phyloP scores from a whole-genome alignment of 176 grass and related monocot genomes.

The Dactylis glomerata region DNA sequence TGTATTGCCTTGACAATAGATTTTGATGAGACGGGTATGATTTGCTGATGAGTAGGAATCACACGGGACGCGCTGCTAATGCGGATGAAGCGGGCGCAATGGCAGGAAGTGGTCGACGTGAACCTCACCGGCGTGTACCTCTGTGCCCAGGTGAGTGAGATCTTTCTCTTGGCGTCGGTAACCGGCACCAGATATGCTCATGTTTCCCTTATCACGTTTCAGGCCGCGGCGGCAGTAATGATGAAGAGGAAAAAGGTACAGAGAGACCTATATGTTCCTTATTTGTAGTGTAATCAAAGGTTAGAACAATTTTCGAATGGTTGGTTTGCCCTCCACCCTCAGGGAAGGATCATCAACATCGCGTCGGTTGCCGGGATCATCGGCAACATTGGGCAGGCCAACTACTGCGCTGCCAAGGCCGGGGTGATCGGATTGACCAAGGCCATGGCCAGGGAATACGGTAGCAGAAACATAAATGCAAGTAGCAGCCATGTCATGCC shows the following conservation, averaged over 20 bases:
- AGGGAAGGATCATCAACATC: slow-evolving; percentile 93
- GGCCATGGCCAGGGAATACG: slow-evolving; percentile 86
- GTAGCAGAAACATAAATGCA: slow-evolving; percentile 90
- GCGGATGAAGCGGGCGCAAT: slow-evolving; percentile 91
- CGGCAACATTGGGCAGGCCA: slow-evolving; percentile 79
- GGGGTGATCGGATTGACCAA: slow-evolving; percentile 95
- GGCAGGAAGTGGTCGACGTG: slow-evolving; percentile 96
- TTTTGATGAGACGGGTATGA: background rate
- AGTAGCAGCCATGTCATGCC: slow-evolving; percentile 14
- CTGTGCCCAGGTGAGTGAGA: slow-evolving; percentile 62
- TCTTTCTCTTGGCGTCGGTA: background rate
- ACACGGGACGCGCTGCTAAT: slow-evolving; percentile 85
- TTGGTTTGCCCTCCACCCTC: background rate
- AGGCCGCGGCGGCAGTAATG: slow-evolving; percentile 81
- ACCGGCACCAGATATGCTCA: background rate
- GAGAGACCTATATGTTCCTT: too few species aligned
- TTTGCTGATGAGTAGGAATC: slow-evolving; percentile 49
- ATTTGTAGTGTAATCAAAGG: background rate
- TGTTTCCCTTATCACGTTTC: background rate
- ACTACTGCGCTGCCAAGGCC: slow-evolving; percentile 90
- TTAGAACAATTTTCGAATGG: background rate
- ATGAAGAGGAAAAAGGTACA: slow-evolving; percentile 78
- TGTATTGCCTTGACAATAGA: background rate
- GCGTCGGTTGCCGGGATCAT: slow-evolving; percentile 85
- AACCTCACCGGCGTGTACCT: slow-evolving; percentile 96